Evolutionary conservation across 345 rosid genomes (phyloP).

Genomic region (Salix purpurea): DNA sequence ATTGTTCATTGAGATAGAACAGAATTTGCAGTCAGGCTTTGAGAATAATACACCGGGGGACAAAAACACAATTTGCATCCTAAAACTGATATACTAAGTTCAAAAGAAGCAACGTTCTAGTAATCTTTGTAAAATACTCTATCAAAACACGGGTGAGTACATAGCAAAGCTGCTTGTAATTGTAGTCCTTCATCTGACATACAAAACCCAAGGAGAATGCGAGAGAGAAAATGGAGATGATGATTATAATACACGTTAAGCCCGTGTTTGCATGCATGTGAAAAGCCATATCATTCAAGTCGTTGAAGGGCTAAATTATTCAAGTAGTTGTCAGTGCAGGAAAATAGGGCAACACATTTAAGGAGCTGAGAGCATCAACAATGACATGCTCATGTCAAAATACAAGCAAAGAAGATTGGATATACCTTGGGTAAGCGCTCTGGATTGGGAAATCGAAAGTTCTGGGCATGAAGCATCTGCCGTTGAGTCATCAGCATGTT

Average conservation of each 20-base stretch:
- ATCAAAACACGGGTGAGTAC: background rate
- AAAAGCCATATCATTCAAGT: background rate
- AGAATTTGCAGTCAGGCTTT: background rate
- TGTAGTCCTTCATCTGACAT: background rate
- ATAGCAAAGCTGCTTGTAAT: background rate
- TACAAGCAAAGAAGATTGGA: background rate
- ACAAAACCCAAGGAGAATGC: background rate
- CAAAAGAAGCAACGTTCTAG: background rate
- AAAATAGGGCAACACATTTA: background rate
- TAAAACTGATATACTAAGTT: background rate
- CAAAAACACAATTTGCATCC: background rate
- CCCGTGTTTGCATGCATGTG: background rate
- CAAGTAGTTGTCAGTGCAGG: background rate
- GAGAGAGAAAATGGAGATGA: background rate
- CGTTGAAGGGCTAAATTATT: background rate
- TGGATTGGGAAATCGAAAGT: conserved; percentile 82
- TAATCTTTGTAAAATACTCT: background rate
- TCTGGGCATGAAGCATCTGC: conserved; percentile 91
- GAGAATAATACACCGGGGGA: background rate
- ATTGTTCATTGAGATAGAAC: conserved; percentile 1
- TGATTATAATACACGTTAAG: background rate
- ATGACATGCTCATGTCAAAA: background rate
- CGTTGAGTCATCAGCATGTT: conserved; percentile 97
- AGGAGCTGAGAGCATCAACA: background rate
- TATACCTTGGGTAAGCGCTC: conserved; percentile 93